These are phyloP conservation scores for Eimeria praecox DNA, from an alignment of 169 alveolate species.

Conservation along the genomic window DNA sequence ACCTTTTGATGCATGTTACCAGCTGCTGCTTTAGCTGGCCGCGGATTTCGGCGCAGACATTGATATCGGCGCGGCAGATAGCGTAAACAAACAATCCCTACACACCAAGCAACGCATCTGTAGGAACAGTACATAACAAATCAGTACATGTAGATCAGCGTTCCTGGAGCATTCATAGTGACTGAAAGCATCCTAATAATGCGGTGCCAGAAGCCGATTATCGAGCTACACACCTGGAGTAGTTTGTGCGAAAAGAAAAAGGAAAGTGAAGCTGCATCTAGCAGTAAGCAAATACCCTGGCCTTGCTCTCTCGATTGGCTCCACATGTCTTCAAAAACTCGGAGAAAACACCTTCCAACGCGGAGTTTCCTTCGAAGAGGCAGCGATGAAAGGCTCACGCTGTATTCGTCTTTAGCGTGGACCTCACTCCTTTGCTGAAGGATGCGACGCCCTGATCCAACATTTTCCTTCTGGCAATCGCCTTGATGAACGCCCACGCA, in stretches of 20 bases:
- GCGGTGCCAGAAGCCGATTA: neutral
- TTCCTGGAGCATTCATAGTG: neutral
- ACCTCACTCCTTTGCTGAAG: constrained; percentile 18
- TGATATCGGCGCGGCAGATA: constrained; percentile 62
- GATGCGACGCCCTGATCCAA: neutral
- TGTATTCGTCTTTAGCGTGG: neutral
- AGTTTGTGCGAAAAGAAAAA: constrained; percentile 39
- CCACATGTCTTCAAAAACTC: constrained; percentile 71
- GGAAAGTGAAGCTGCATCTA: constrained; percentile 54
- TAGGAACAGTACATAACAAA: neutral
- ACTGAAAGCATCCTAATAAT: neutral
- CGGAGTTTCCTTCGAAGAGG: constrained; percentile 46
- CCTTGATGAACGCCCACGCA: neutral
- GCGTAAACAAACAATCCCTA: constrained; percentile 60
- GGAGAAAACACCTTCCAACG: constrained; percentile 42
- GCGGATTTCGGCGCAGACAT: constrained; percentile 63
- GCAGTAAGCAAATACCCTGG: constrained; percentile 62
- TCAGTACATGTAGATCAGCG: too few species aligned
- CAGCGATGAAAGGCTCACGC: constrained; percentile 45
- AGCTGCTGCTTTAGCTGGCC: constrained; percentile 65
- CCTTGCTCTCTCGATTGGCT: constrained; percentile 49
- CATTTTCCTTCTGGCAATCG: neutral
- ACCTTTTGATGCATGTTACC: constrained; percentile 54
- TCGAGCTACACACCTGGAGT: constrained; percentile 16
- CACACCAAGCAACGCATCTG: neutral